Base-by-base conservation (phyloP, 169 alveolate genomes). In the Plasmodium coatneyi region DNA sequence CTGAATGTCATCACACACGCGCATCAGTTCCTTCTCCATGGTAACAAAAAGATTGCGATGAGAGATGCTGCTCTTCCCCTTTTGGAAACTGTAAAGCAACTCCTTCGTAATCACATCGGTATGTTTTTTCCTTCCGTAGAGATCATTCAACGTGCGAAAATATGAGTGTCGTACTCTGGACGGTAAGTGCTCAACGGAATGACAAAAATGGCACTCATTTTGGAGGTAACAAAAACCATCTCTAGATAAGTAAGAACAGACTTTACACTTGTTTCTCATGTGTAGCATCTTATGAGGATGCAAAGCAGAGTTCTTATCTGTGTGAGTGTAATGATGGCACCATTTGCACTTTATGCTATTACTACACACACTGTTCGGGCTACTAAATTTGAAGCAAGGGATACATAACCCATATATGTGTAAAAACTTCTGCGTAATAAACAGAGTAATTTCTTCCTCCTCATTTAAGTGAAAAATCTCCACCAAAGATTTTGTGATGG, bases 261-360 rank as follows among this genome's bases (percentile, higher is more conserved):
- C 92, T 70, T 83, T 71, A 83, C 92, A 83, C 41, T 83, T 83
- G 32, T 71, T 83, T 71, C 74, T 83, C 19, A 71, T 22, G 52
- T 83, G 92, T 43, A 83, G 39, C 82, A 83, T 83, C 41, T 83
- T 83, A 10, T 14, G 49, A 3, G 92, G 92, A 43, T 83, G 49
- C 43, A 83, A 83, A 14, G 19, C 6, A 3, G 92, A 83, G 10
- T 70, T 36, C 54, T 5, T 41, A 83, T 83, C 74, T 1, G 74
- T 30, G 34, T 83, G 92, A 34, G 28, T 41, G 52, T 83, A 34
- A 83, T 83, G 92, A 22, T 83, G 92, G 52, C 92, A 83, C 92
- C 92, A 83, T 10, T 39, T 83, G 52, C 92, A 83, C 39, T 12
- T 83, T 0, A 83, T 83, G 30, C 16, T 39, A n/a, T 36, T 39